These are phyloP conservation scores for Neopestalotiopsis sp. DNA, from an alignment of 2,329 filamentous ascomycete genomes.

Conservation along the genomic window DNA sequence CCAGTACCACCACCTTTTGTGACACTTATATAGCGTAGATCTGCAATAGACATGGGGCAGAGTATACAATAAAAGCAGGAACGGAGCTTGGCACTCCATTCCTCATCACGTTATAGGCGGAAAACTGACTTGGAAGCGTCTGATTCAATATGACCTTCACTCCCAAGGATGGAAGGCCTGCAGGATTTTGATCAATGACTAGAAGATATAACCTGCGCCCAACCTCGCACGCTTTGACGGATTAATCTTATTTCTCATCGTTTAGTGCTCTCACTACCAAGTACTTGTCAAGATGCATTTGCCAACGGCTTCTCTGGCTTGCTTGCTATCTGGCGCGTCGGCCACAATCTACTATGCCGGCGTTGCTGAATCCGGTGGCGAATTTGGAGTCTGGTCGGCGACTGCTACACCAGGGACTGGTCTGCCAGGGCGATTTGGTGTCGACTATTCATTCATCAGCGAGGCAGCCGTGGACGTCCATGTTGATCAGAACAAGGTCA, in stretches of 20 bases:
- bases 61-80: not conserved
- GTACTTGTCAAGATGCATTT: conserved; percentile 30
- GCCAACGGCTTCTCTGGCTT: conserved; percentile 16
- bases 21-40: not conserved
- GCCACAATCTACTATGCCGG: conserved; percentile 55
- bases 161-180: not conserved
- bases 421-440: conserved; percentile 54
- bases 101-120: not conserved
- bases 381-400: conserved; percentile 51
- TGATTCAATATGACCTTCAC: not conserved
- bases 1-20: not conserved
- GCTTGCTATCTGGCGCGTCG: conserved; percentile 32
- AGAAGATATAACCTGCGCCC: not conserved
- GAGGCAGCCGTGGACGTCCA: conserved; percentile 49
- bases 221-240: not conserved
- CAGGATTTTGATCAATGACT: not conserved
- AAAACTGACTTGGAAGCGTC: not conserved
- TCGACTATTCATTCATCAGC: conserved; percentile 57
- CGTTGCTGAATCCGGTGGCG: conserved; percentile 52
- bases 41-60: not conserved
- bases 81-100: conserved; percentile 4
- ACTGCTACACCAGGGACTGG: conserved; percentile 44
- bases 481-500: conserved; percentile 51
- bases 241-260: not conserved
- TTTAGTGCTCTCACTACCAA: not conserved